These are phyloP conservation scores for Litsea cubeba DNA, from an alignment of 164 flowering plant genomes.

Conservation along the genomic window DNA sequence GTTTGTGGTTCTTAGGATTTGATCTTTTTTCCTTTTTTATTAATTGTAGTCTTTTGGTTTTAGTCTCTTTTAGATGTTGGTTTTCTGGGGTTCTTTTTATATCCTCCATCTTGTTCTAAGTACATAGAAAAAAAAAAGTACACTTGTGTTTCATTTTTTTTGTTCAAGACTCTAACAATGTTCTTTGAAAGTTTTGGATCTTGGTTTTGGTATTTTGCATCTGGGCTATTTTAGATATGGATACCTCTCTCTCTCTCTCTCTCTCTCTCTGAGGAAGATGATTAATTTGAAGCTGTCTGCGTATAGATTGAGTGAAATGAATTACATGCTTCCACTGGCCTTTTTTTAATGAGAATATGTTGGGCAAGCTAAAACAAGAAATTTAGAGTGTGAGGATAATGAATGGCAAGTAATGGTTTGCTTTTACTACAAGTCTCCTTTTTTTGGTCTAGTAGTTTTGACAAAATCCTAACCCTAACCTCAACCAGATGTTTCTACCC, in stretches of 20 bases:
- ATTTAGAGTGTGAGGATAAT: conserved; percentile 5
- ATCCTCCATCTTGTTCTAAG: conserved; percentile 1
- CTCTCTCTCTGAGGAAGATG: neutral
- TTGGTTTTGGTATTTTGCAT: neutral
- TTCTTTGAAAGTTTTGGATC: too few relatives aligned
- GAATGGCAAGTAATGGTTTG: conserved; percentile 9
- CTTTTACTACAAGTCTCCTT: conserved; percentile 40
- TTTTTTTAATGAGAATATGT: neutral
- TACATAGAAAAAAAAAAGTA: neutral
- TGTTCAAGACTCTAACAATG: neutral
- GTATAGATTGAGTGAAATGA: neutral
- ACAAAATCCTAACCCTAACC: too few relatives aligned
- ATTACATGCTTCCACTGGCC: neutral
- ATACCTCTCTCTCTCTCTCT: neutral
- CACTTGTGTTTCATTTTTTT: neutral
- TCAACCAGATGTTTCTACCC: neutral
- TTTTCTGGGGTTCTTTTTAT: neutral
- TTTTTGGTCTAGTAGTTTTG: neutral
- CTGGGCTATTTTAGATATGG: neutral
- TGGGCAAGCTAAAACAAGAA: conserved; percentile 25
- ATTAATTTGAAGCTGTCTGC: neutral
- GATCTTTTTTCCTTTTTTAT: neutral
- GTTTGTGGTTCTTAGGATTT: neutral
- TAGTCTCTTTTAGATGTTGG: neutral
- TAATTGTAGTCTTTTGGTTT: neutral